phyloP scores from a whole-genome alignment of 2,329 filamentous ascomycete genomes.

The Talaromyces sp. region DNA sequence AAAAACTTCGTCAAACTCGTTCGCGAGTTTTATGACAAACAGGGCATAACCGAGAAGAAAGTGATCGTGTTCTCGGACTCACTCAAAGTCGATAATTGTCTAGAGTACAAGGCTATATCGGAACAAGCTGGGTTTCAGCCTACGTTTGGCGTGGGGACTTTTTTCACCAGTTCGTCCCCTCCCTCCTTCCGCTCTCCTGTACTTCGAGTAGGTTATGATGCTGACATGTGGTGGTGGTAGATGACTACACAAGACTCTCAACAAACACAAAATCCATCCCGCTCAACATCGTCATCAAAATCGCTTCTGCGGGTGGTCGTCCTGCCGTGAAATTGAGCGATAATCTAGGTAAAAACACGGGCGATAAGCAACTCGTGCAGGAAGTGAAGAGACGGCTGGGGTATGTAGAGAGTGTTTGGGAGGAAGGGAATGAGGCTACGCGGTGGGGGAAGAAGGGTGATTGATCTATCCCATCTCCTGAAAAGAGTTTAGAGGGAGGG shows the following conservation, averaged over 20 bases:
- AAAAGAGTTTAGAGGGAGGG: neutral
- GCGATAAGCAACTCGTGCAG: conserved; percentile 73
- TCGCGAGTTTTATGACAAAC: conserved; percentile 73
- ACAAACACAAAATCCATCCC: conserved; percentile 82
- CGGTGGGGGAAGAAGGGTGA: conserved; percentile 63
- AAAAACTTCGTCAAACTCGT: conserved; percentile 74
- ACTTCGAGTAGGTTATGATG: neutral
- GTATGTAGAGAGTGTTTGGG: conserved; percentile 83
- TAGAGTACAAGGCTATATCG: conserved; percentile 83
- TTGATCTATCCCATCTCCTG: neutral
- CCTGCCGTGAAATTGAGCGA: conserved; percentile 90
- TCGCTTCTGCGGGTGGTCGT: conserved; percentile 77
- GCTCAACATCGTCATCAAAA: conserved; percentile 96
- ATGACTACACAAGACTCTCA: conserved; percentile 76
- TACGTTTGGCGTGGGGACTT: conserved; percentile 92
- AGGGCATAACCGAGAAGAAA: conserved; percentile 77
- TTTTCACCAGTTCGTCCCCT: conserved; percentile 68
- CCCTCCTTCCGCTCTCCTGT: neutral
- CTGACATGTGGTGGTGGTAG: conserved; percentile 28
- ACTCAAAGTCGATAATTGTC: conserved; percentile 82
- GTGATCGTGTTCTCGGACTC: conserved; percentile 94
- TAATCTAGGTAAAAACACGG: conserved; percentile 92
- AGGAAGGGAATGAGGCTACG: conserved; percentile 75
- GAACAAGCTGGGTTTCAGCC: conserved; percentile 79
- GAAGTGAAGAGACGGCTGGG: conserved; percentile 82